These are phyloP conservation scores for Nectriaceae sp. DNA, from an alignment of 2,329 filamentous ascomycete genomes.

Conservation along the genomic window DNA sequence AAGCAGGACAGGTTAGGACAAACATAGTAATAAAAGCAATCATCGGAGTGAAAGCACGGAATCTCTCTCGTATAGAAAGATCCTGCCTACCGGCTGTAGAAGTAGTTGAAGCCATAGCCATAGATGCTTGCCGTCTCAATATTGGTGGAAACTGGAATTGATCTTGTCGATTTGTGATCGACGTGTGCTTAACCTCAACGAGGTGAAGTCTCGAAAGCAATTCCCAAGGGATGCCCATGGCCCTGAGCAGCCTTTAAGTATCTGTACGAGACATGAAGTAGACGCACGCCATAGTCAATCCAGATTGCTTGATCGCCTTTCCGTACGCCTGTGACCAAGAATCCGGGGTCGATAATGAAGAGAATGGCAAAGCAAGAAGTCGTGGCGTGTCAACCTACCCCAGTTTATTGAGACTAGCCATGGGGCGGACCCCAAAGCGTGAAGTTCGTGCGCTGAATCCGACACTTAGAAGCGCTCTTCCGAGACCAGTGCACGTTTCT, in stretches of 20 bases:
- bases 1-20: neutral
- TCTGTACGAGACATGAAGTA: too few relatives aligned
- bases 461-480: neutral
- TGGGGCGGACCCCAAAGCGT: too few relatives aligned
- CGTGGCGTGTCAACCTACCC: neutral
- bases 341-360: neutral
- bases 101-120: neutral
- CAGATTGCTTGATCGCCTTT: neutral
- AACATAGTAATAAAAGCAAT: constrained; percentile 20
- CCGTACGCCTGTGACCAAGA: neutral
- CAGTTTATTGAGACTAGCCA: too few relatives aligned
- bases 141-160: neutral
- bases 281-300: neutral
- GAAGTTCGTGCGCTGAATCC: too few relatives aligned
- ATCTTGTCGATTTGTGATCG: neutral
- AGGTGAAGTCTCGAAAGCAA: neutral
- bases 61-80: constrained; percentile 1
- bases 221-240: neutral
- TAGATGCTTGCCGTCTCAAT: neutral
- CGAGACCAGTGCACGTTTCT: neutral
- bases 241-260: neutral
- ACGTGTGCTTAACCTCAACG: neutral
- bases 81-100: neutral
- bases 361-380: neutral
- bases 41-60: constrained; percentile 8